phyloP scores from a whole-genome alignment of 345 rosid species.

The Hirschfeldia incana region DNA sequence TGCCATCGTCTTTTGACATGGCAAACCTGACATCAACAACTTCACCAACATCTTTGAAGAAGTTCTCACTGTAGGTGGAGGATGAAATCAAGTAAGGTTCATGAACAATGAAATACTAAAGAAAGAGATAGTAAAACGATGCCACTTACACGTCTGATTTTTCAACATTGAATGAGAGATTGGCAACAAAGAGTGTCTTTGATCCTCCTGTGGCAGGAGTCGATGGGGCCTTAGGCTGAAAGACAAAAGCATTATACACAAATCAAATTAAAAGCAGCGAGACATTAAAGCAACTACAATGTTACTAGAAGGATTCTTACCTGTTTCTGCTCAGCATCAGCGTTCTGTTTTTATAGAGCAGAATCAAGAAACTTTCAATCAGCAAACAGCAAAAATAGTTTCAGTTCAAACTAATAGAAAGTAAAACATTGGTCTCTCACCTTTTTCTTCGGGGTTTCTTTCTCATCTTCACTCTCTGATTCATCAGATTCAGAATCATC shows the following conservation, averaged over 20 bases:
- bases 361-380: neutral
- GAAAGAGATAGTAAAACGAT: neutral
- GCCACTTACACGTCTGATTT: conserved; percentile 61
- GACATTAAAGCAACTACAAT: neutral
- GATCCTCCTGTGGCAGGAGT: conserved; percentile 54
- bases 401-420: neutral
- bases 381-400: neutral
- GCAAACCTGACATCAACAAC: conserved; percentile 74
- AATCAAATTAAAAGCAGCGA: neutral
- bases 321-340: conserved; percentile 51
- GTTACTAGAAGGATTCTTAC: neutral
- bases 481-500: conserved; percentile 49
- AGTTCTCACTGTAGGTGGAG: conserved; percentile 49
- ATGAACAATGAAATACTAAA: neutral
- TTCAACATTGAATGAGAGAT: conserved; percentile 62
- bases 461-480: conserved; percentile 59
- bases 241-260: neutral
- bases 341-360: conserved; percentile 33
- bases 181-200: conserved; percentile 71
- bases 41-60: conserved; percentile 78
- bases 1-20: conserved; percentile 47
- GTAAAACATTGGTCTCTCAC: neutral
- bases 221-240: conserved; percentile 68
- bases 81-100: neutral
- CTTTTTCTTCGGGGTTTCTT: conserved; percentile 52